These are phyloP conservation scores for Echinosophora koreensis DNA, from an alignment of 306 rosid species.

Conservation along the genomic window DNA sequence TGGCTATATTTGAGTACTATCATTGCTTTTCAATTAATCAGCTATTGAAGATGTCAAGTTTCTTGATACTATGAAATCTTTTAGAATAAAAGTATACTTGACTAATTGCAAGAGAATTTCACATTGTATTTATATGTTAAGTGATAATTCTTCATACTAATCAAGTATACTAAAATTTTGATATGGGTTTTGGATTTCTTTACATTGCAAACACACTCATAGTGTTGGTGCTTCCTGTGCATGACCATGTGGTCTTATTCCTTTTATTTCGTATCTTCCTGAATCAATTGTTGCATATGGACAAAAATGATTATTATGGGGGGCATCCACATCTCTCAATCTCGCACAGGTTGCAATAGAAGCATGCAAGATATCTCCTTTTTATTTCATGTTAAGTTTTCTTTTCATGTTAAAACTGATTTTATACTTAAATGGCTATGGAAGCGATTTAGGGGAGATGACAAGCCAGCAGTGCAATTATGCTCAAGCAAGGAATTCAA, in stretches of 20 bases:
- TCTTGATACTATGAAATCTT: background rate
- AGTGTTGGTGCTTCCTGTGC: background rate
- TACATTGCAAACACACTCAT: too few species aligned
- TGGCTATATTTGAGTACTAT: background rate
- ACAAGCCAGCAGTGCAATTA: slow-evolving; percentile 53
- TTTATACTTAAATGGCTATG: slow-evolving; percentile 61
- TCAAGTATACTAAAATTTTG: too few species aligned
- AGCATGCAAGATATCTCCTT: background rate
- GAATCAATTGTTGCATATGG: slow-evolving; percentile 81
- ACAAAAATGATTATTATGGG: slow-evolving; percentile 85
- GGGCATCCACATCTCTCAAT: slow-evolving; percentile 77
- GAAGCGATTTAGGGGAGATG: slow-evolving; percentile 74
- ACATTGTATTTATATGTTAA: too few species aligned
- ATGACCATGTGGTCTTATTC: background rate
- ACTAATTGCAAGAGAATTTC: too few species aligned
- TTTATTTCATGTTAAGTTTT: background rate
- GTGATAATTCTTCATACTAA: too few species aligned
- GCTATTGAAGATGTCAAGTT: slow-evolving; percentile 2
- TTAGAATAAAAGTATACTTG: slow-evolving; percentile 2
- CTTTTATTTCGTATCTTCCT: slow-evolving; percentile 23
- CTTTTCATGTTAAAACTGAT: slow-evolving; percentile 30
- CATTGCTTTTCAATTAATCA: background rate
- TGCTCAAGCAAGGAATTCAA: slow-evolving; percentile 79
- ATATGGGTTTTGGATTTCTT: too few species aligned
- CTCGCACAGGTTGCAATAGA: slow-evolving; percentile 65